Conservation (phyloP, 2,329 filamentous ascomycete species). For the Fusarium napiforme region DNA sequence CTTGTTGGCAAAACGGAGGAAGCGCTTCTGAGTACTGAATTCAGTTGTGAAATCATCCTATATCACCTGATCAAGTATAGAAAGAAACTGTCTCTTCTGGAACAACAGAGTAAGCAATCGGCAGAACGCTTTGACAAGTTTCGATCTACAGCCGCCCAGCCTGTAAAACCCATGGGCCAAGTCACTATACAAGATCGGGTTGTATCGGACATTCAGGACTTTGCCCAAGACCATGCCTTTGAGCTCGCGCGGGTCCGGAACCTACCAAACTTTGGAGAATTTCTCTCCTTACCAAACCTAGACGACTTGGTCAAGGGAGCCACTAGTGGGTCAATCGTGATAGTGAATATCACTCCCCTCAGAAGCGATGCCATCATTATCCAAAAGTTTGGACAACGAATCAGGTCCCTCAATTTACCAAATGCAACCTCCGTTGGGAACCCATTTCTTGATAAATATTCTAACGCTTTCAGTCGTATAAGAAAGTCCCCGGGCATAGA, state of each 20-base stretch:
- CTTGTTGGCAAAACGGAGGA: background rate
- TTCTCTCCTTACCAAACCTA: background rate
- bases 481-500: background rate
- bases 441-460: background rate
- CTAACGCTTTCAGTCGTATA: background rate
- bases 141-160: background rate
- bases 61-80: background rate
- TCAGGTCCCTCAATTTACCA: background rate
- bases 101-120: background rate
- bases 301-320: background rate
- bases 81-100: background rate
- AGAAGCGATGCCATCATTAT: background rate
- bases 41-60: background rate
- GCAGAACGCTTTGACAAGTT: background rate
- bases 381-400: background rate
- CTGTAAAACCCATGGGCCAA: background rate
- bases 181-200: background rate
- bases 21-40: background rate
- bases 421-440: background rate
- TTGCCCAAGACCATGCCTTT: background rate
- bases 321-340: background rate
- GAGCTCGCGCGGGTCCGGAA: background rate
- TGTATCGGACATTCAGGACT: background rate
- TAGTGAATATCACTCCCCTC: background rate
- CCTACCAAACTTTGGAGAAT: background rate